Conservation (phyloP, 163 green algal species). For the Chloromonas sp. region DNA sequence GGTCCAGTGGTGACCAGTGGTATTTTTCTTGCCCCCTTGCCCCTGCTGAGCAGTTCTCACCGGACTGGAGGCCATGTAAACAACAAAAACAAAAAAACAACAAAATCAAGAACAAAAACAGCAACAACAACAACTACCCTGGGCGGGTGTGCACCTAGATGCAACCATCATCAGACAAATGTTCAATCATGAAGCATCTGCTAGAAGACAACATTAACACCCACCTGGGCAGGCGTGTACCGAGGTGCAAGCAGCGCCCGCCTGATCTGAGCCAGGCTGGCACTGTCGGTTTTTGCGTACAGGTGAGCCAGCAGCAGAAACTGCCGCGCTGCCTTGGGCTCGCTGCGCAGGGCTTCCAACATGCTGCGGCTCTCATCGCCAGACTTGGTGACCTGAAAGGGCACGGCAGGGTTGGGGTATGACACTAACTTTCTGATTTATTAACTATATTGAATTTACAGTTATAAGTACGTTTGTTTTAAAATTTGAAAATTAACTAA, state of each 20-base stretch:
- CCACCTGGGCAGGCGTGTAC: conserved; percentile 16
- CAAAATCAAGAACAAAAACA: neutral
- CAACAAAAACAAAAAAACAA: neutral
- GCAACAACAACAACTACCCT: neutral
- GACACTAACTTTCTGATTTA: no score
- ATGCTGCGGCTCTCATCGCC: conserved; percentile 26
- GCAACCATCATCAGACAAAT: neutral
- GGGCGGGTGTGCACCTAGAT: neutral
- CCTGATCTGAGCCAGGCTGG: conserved; percentile 53
- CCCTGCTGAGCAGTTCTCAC: no score
- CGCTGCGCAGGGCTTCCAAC: conserved; percentile 32
- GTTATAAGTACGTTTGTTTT: no score
- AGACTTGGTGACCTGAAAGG: neutral
- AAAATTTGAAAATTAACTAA: no score
- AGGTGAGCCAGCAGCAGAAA: conserved; percentile 76
- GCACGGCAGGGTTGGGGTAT: no score
- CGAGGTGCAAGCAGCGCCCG: conserved; percentile 41
- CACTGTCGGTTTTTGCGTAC: conserved; percentile 68
- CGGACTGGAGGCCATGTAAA: no score
- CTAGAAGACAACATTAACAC: neutral
- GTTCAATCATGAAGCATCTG: neutral
- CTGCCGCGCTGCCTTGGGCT: conserved; percentile 50
- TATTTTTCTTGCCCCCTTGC: no score
- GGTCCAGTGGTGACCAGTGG: no score
- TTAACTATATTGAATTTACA: no score